These are phyloP conservation scores for Agmasoma carcini DNA, from an alignment of 371 early-diverging fungal species.

Conservation along the genomic window DNA sequence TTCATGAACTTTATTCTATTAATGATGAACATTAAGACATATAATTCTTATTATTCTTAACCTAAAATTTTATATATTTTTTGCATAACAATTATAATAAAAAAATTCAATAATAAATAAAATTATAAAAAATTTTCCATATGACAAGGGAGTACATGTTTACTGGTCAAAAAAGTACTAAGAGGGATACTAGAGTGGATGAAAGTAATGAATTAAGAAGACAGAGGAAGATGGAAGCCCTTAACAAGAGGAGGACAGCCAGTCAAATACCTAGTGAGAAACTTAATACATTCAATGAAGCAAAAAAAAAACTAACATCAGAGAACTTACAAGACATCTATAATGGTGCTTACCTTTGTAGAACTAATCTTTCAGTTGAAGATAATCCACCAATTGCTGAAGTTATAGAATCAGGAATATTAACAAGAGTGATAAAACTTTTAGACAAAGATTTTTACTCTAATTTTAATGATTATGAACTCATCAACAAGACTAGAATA, in stretches of 20 bases:
- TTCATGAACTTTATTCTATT: too few species aligned
- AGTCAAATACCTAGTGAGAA: not conserved
- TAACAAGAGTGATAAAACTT: slow-evolving; percentile 84
- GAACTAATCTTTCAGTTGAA: slow-evolving; percentile 87
- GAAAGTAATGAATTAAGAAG: slow-evolving; percentile 47
- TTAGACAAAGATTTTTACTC: slow-evolving; percentile 57
- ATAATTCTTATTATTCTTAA: too few species aligned
- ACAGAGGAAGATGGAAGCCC: slow-evolving; percentile 47
- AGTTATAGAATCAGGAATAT: slow-evolving; percentile 76
- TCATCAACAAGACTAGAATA: slow-evolving; percentile 58
- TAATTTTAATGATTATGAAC: slow-evolving; percentile 10
- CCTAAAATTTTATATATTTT: too few species aligned
- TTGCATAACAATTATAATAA: too few species aligned
- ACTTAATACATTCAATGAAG: slow-evolving; percentile 18
- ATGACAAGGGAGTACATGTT: slow-evolving; percentile 48
- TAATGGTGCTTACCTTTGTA: slow-evolving; percentile 70
- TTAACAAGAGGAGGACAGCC: slow-evolving; percentile 49
- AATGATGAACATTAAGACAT: too few species aligned
- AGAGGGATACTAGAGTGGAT: slow-evolving; percentile 36
- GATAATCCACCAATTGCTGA: slow-evolving; percentile 88
- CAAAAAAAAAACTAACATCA: slow-evolving; percentile 30
- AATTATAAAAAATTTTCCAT: too few species aligned
- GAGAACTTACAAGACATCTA: slow-evolving; percentile 49
- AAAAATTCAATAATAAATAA: too few species aligned
- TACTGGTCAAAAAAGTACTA: slow-evolving; percentile 21